A percentile compares a stretch with the other conserved stretches of the same genome.
These are phyloP conservation scores for Pichia cephalocereana DNA, from an alignment of 805 yeast genomes.

Conservation along the genomic window DNA sequence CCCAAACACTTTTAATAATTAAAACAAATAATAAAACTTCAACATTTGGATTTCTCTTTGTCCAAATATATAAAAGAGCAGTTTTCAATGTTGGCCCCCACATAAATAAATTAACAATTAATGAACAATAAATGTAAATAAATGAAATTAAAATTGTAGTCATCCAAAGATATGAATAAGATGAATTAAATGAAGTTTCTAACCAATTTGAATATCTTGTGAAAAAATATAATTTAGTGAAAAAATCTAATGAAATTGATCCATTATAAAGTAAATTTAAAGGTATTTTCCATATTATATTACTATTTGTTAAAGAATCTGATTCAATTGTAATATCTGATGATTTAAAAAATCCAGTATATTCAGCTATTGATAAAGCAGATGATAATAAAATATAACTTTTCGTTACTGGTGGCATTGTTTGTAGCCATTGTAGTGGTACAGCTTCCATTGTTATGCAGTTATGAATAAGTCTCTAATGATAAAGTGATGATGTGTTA, in stretches of 20 bases:
- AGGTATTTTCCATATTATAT: conserved; percentile 28
- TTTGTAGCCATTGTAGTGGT: conserved; percentile 33
- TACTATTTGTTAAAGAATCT: neutral
- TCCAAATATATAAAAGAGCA: conserved; percentile 36
- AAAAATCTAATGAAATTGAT: conserved; percentile 28
- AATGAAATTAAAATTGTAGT: conserved; percentile 22
- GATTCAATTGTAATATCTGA: conserved; percentile 13
- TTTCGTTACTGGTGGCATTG: conserved; percentile 39
- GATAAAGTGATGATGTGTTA: no score
- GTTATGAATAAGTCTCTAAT: no score
- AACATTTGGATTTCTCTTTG: conserved; percentile 35
- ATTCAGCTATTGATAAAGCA: conserved; percentile 25
- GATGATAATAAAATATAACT: conserved; percentile 26
- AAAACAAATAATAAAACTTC: conserved; percentile 33
- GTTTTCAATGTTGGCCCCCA: conserved; percentile 32
- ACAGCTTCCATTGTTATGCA: conserved; percentile 24
- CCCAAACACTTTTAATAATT: conserved; percentile 32
- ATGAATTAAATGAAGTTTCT: conserved; percentile 26
- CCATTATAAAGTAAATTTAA: conserved; percentile 34
- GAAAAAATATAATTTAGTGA: conserved; percentile 27
- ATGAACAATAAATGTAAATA: conserved; percentile 25
- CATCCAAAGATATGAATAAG: conserved; percentile 33
- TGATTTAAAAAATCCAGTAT: conserved; percentile 25
- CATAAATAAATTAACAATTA: conserved; percentile 22
- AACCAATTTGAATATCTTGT: conserved; percentile 31